Percentiles rank a stretch among this genome's conserved stretches.
Conservation (phyloP, 2,329 filamentous ascomycete species). For the Ploettnerulaceae sp. region DNA sequence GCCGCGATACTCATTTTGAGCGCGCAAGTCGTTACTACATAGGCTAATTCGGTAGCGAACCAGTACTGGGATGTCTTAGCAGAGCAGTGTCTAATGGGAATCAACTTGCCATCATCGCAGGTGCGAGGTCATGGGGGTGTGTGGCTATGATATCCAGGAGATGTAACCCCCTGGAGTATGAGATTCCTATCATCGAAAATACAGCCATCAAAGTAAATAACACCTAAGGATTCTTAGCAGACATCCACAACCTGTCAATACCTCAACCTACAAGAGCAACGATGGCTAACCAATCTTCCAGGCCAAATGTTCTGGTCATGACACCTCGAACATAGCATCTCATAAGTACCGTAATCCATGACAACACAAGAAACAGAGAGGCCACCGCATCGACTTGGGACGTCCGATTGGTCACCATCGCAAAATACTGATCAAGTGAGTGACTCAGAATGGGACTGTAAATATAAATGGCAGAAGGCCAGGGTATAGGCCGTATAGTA, state of each 20-base stretch:
- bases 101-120: slow-evolving; percentile 12
- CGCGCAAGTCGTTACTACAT: slow-evolving; percentile 37
- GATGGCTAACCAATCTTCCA: slow-evolving; percentile 46
- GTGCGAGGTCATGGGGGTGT: not conserved
- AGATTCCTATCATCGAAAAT: slow-evolving; percentile 8
- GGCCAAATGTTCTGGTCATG: slow-evolving; percentile 38
- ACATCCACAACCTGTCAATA: not conserved
- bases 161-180: slow-evolving; percentile 12
- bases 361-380: slow-evolving; percentile 32
- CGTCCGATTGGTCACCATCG: slow-evolving; percentile 8
- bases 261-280: slow-evolving; percentile 38
- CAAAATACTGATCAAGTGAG: not conserved
- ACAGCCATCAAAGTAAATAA: slow-evolving; percentile 10
- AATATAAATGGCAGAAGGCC: too few relatives aligned
- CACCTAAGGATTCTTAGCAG: slow-evolving; percentile 1
- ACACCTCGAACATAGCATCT: slow-evolving; percentile 42
- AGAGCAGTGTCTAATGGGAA: not conserved
- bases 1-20: slow-evolving; percentile 40
- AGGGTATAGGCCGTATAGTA: too few relatives aligned
- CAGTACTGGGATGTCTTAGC: slow-evolving; percentile 13
- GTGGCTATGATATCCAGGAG: slow-evolving; percentile 3
- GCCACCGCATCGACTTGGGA: slow-evolving; percentile 16
- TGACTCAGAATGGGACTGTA: too few relatives aligned
- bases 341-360: slow-evolving; percentile 37
- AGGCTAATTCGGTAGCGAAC: slow-evolving; percentile 31